Conservation (phyloP, 2,329 filamentous ascomycete species). For the Venturia asperata region DNA sequence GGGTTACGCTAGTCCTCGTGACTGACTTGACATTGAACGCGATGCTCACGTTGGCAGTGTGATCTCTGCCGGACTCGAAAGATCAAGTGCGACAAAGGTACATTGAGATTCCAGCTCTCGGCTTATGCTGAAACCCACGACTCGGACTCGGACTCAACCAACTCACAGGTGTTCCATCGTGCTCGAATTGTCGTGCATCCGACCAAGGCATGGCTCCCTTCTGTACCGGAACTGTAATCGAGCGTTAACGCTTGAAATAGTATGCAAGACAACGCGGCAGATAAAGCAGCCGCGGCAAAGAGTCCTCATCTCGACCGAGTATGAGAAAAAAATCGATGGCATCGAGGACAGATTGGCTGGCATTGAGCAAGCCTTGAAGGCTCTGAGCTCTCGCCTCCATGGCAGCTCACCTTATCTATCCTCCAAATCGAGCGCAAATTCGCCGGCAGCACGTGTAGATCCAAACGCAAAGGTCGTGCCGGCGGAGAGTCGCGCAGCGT, state of each 20-base stretch:
- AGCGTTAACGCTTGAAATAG: not conserved
- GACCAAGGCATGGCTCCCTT: slow-evolving; percentile 25
- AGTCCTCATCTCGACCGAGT: slow-evolving; percentile 23
- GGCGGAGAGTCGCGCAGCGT: slow-evolving; percentile 27
- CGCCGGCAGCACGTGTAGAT: not conserved
- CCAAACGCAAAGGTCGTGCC: slow-evolving; percentile 20
- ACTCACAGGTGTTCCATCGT: slow-evolving; percentile 29
- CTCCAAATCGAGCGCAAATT: slow-evolving; percentile 19
- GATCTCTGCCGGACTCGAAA: slow-evolving; percentile 19
- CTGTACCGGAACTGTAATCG: not conserved
- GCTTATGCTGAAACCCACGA: not conserved
- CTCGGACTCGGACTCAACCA: slow-evolving; percentile 22
- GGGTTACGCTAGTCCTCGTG: not conserved
- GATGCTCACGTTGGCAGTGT: slow-evolving; percentile 14
- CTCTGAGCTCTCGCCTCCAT: slow-evolving; percentile 28
- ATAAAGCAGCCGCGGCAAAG: slow-evolving; percentile 12
- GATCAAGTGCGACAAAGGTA: slow-evolving; percentile 16
- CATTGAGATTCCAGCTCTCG: no score
- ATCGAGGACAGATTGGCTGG: slow-evolving; percentile 44
- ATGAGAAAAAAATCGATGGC: slow-evolving; percentile 47
- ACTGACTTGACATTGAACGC: not conserved
- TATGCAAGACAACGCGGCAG: slow-evolving; percentile 11
- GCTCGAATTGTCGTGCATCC: slow-evolving; percentile 33
- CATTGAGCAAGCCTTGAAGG: slow-evolving; percentile 40
- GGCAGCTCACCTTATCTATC: slow-evolving; percentile 24